Base-by-base conservation (phyloP, 2,329 filamentous ascomycete species). In the Fusarium fracticaudum region DNA sequence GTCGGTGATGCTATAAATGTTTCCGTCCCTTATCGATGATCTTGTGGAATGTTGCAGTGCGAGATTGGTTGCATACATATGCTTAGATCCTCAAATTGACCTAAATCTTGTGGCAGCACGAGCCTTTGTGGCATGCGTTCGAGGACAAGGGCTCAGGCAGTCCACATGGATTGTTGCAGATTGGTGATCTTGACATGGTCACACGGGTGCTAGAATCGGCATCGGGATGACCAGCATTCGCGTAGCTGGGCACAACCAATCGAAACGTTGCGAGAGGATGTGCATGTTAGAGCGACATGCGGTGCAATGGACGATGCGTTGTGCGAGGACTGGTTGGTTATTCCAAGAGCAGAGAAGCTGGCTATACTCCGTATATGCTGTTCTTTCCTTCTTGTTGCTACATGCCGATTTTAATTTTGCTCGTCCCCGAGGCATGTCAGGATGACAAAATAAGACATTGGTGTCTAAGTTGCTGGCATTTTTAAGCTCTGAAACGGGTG, bases 121-220 rank as follows among this genome's bases (percentile, higher is more conserved):
- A 72, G 70, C 72, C 67, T 68, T 60, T 62, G 58, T 55, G 58
- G 61, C 53, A 61, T 64, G 37, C 45, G 45, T 59, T 69, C 64
- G 69, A 72, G 47, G 43, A 55, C 69, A 60, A 51, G 69, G 70
- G 70, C 54, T 37, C 55, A 13, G 24, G 37, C 41, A 60, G 64
- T 63, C 59, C 24, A 35, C 44, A 63, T 67, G 62, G 60, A n/a
- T 35, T 60, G 48, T 48, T 72, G 65, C 73, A 73, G 55, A 68
- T 60, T 76, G 71, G 59, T 74, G 72, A 76, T 73, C 62, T 72
- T 33, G 48, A 63, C 60, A 60, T 73, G 54, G 70, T 70, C 41
- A 33, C 65, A 77, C 72, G 40, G 57, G 60, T 57, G 47, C 65
- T 31, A 38, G 58, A 60, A 59, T 72, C 69, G 63, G 67, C 45